phyloP scores from a whole-genome alignment of 2,329 filamentous ascomycete species.

The Ilyonectria robusta region DNA sequence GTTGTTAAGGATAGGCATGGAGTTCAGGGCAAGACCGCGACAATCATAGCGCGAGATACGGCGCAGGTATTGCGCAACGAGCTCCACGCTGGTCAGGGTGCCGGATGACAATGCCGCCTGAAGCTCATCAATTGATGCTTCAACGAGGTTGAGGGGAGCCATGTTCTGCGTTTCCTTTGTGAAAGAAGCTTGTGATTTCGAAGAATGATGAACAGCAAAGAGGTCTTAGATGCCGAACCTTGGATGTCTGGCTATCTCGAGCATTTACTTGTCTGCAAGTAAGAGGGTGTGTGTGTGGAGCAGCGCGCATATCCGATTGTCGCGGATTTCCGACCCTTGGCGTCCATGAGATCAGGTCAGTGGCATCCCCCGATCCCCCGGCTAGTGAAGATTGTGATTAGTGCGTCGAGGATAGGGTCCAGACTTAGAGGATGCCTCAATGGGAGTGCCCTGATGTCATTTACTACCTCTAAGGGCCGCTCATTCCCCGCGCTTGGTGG shows the following conservation, averaged over 20 bases:
- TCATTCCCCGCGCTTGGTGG: background rate
- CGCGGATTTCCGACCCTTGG: background rate
- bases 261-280: background rate
- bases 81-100: conserved; percentile 45
- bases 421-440: background rate
- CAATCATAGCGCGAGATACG: conserved; percentile 47
- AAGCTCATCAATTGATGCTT: conserved; percentile 44
- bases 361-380: too few species aligned
- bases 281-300: background rate
- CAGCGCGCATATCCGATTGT: background rate
- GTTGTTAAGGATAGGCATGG: conserved; percentile 46
- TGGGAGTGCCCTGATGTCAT: background rate
- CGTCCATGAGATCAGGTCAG: too few species aligned
- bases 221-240: background rate
- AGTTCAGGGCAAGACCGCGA: conserved; percentile 44
- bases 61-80: conserved; percentile 45
- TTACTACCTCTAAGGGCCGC: background rate
- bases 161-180: background rate
- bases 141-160: conserved; percentile 32
- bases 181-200: background rate
- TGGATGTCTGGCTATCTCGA: background rate
- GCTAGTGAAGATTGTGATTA: background rate
- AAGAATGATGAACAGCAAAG: background rate
- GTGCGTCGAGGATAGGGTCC: background rate
- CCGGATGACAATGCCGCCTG: conserved; percentile 33